A percentile compares a stretch with the other conserved stretches of the same genome.
Evolutionary conservation across 208 protist genomes (phyloP).

Genomic region (Crithidia fasciculata): DNA sequence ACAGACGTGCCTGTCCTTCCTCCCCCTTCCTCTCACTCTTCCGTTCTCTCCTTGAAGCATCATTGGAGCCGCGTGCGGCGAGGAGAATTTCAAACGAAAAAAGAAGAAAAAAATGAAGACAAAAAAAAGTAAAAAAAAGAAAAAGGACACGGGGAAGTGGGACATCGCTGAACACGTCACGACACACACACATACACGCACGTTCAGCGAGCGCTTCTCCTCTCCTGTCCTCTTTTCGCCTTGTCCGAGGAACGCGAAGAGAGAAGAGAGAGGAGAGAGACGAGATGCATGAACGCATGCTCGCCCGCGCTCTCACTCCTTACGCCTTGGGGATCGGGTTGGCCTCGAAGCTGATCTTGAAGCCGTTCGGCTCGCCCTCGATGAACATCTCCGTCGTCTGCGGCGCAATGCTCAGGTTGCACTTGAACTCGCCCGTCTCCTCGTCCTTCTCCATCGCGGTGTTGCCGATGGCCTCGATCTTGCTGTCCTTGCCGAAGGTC

Average conservation of each 20-base stretch:
- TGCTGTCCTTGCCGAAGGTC: conserved; percentile 76
- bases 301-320: background rate
- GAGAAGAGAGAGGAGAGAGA: conserved; percentile 10
- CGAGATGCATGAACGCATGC: background rate
- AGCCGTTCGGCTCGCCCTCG: conserved; percentile 75
- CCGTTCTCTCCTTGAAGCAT: background rate
- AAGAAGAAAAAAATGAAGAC: conserved; percentile 5
- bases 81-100: background rate
- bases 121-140: background rate
- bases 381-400: conserved; percentile 77
- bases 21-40: background rate
- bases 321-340: conserved; percentile 54
- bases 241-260: background rate
- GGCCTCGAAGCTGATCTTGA: conserved; percentile 83
- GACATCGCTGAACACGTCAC: background rate
- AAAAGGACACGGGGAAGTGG: background rate
- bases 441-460: conserved; percentile 57
- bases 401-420: conserved; percentile 63
- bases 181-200: conserved; percentile 5
- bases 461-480: conserved; percentile 60
- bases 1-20: too few species aligned
- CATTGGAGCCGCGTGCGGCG: background rate
- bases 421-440: conserved; percentile 65
- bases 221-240: background rate
- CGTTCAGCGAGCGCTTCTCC: background rate